Evolutionary conservation across 306 rosid species (phyloP).

Genomic region (Pterocarpus santalinus): DNA sequence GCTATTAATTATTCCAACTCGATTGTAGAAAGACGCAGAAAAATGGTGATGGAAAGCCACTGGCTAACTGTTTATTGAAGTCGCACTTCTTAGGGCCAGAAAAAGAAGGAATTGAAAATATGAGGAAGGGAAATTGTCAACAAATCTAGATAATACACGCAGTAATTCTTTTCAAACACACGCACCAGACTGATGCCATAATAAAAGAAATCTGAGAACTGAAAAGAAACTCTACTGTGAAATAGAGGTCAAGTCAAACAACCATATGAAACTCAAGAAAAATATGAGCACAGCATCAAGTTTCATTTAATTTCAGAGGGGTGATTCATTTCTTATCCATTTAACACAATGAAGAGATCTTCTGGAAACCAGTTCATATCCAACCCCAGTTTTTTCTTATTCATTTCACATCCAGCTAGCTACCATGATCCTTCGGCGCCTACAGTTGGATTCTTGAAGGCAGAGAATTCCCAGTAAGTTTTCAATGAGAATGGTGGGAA

Average conservation of each 20-base stretch:
- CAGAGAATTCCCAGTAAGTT: constrained; percentile 87
- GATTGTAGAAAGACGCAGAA: too few relatives aligned
- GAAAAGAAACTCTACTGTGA: background rate
- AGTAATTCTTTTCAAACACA: background rate
- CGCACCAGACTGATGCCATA: background rate
- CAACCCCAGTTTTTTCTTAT: background rate
- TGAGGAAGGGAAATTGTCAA: background rate
- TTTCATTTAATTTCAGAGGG: background rate
- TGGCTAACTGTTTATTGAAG: too few relatives aligned
- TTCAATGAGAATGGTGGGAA: constrained; percentile 79
- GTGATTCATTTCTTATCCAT: constrained; percentile 36
- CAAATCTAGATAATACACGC: background rate
- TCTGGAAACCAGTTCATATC: constrained; percentile 7
- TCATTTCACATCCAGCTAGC: constrained; percentile 35
- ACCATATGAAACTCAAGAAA: background rate
- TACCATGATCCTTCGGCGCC: constrained; percentile 97
- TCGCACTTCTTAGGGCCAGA: background rate
- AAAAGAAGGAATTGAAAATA: background rate
- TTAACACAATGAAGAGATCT: background rate
- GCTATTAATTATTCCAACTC: too few relatives aligned
- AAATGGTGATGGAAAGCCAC: too few relatives aligned
- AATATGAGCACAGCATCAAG: constrained; percentile 1
- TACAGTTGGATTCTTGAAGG: constrained; percentile 79
- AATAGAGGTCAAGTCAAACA: constrained; percentile 25
- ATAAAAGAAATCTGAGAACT: background rate